Base-by-base conservation (phyloP, 129 eudicot species). In the Ambrosia trifida region DNA sequence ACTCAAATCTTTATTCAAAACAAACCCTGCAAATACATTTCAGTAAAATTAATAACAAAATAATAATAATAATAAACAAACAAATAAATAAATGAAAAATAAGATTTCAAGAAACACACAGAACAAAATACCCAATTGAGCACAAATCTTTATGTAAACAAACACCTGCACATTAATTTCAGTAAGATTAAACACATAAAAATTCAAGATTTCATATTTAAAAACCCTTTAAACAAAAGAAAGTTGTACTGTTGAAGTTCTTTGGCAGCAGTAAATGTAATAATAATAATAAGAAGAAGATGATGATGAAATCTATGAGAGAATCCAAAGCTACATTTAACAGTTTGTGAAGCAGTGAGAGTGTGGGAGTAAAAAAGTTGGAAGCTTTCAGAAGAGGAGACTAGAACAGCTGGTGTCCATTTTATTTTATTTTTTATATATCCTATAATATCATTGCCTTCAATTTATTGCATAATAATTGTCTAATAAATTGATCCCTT, bases 271-370 rank as follows among this genome's bases (percentile, higher is more conserved):
- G 19, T 10, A 72, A 72, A 44, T 56, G 79, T n/a, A n/a, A n/a
- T n/a, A 24, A 24, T 0, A 24, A 24, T 0, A 24, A 24, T 0
- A 24, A 24, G 28, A 56, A 73, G 70, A 79, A 66, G 16, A 68
- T 54, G 28, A 45, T n/a, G 17, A 66, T 12, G 64, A 56, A 79
- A 74, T 68, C 72, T 74, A 68, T 28, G 64, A 68, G 35, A 80
- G 84, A 68, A 80, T 80, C 80, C 76, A 74, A 74, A 66, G 84
- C 18, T 41, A 43, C 66, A 62, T 63, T 63, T 60, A 76, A 69
- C 70, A 75, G 28, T 76, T 68, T 76, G 68, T 43, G 17, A 51
- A 68, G 70, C 47, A 30, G 68, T 47, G 77, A 54, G 75, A 72
- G 49, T 13, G 45, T 16, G 33, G 47, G 76, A 67, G 74, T 33